A percentile compares a stretch with the other conserved stretches of the same genome.
Evolutionary conservation across 495 filamentous ascomycete species (phyloP).

Genomic region (Hypoxylon crocopeplum): DNA sequence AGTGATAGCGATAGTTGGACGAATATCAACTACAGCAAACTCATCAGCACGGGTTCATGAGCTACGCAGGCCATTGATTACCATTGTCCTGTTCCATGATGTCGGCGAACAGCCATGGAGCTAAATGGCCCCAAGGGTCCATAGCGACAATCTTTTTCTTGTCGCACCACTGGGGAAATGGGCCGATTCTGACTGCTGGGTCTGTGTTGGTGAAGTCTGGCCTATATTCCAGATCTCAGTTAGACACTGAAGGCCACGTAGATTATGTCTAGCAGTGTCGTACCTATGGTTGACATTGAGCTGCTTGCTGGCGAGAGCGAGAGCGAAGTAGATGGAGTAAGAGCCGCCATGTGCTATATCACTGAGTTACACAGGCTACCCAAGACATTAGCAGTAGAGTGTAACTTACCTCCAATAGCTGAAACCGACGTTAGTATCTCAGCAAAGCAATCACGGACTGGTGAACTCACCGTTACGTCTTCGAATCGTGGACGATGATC

Average conservation of each 20-base stretch:
- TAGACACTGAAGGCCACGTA: constrained; percentile 3
- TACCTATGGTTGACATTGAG: constrained; percentile 79
- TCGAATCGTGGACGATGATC: constrained; percentile 75
- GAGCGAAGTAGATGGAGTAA: constrained; percentile 96
- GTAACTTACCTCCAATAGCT: constrained; percentile 58
- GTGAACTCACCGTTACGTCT: constrained; percentile 77
- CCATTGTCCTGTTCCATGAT: constrained; percentile 69
- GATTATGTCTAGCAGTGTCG: constrained; percentile 4
- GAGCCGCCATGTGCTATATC: constrained; percentile 85
- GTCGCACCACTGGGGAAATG: constrained; percentile 88
- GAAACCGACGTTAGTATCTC: constrained; percentile 10
- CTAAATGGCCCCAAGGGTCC: constrained; percentile 92
- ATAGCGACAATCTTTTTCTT: constrained; percentile 96
- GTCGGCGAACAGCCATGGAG: constrained; percentile 79
- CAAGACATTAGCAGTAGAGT: background rate
- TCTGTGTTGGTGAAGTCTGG: constrained; percentile 96
- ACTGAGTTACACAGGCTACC: constrained; percentile 14
- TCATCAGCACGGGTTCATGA: constrained; percentile 16
- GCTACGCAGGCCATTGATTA: constrained; percentile 22
- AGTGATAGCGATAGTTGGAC: constrained; percentile 93
- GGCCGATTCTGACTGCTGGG: constrained; percentile 85
- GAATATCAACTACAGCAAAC: constrained; percentile 72
- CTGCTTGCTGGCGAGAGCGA: constrained; percentile 91
- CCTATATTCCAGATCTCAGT: constrained; percentile 34
- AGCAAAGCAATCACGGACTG: background rate